Evolutionary conservation across 2,329 filamentous ascomycete species (phyloP).

Genomic region (Colletotrichum tabaci): DNA sequence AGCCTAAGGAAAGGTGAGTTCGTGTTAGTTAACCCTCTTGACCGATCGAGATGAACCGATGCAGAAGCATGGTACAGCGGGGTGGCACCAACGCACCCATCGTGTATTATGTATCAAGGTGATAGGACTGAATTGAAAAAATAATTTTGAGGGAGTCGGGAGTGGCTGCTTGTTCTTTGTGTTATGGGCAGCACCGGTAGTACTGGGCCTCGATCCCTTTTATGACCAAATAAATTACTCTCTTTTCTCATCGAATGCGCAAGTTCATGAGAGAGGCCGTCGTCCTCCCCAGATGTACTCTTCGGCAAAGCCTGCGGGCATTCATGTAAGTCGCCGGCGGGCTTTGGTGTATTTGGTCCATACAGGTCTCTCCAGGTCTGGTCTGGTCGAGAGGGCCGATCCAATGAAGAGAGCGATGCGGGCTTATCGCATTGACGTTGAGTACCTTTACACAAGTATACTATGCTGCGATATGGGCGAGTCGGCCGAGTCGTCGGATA

Average conservation of each 20-base stretch:
- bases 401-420: conserved; percentile 21
- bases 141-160: neutral
- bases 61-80: conserved; percentile 8
- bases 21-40: conserved; percentile 22
- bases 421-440: conserved; percentile 15
- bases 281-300: conserved; percentile 14
- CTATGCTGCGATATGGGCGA: neutral
- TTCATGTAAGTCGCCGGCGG: conserved; percentile 38
- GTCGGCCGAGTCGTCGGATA: conserved; percentile 21
- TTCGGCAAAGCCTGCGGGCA: conserved; percentile 40
- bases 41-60: conserved; percentile 7
- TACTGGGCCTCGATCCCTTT: neutral
- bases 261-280: conserved; percentile 22
- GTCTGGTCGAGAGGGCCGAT: conserved; percentile 8
- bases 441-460: neutral
- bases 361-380: conserved; percentile 12
- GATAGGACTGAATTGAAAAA: conserved; percentile 4
- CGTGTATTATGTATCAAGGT: conserved; percentile 9
- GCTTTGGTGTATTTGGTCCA: conserved; percentile 15
- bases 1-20: conserved; percentile 19
- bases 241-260: neutral
- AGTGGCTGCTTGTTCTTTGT: neutral
- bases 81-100: conserved; percentile 32
- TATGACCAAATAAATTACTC: conserved; percentile 9
- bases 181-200: neutral